Conservation (phyloP, 306 rosid genomes). For the Pyrus pyrifolia region DNA sequence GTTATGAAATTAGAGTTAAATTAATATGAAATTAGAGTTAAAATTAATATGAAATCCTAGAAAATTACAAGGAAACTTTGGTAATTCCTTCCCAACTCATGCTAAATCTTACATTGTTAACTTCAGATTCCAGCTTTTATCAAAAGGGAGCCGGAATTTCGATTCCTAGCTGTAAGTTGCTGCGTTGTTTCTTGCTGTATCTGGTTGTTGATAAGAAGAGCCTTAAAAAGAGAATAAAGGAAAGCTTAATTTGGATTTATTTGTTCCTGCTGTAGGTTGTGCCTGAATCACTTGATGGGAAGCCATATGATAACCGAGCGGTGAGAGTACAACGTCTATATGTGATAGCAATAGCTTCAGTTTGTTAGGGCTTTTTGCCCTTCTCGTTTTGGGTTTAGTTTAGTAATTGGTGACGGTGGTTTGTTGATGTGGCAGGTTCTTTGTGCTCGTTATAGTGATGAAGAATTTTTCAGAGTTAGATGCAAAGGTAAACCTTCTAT, state of each 20-base stretch:
- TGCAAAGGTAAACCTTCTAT: constrained; percentile 58
- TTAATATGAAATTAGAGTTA: neutral
- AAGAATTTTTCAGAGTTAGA: constrained; percentile 67
- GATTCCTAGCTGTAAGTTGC: constrained; percentile 71
- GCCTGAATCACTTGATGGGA: constrained; percentile 68
- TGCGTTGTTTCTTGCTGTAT: constrained; percentile 51
- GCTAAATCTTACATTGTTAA: neutral
- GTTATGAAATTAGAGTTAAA: too few species aligned
- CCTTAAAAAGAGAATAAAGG: too few species aligned
- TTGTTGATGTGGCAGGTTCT: constrained; percentile 54
- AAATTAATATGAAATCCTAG: neutral
- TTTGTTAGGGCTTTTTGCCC: too few species aligned
- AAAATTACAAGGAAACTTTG: neutral
- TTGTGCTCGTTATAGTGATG: constrained; percentile 83
- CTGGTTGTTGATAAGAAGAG: neutral
- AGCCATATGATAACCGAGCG: constrained; percentile 46
- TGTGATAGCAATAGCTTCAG: neutral
- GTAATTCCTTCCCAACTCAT: neutral
- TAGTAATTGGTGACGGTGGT: neutral
- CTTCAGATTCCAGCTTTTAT: constrained; percentile 81
- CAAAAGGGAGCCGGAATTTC: constrained; percentile 83
- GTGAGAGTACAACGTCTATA: constrained; percentile 34
- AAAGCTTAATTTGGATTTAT: neutral
- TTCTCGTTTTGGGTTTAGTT: neutral
- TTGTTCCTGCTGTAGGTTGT: constrained; percentile 43